phyloP scores from a whole-genome alignment of 1,284 basidiomycete species.

The Afroboletus lepidellus region DNA sequence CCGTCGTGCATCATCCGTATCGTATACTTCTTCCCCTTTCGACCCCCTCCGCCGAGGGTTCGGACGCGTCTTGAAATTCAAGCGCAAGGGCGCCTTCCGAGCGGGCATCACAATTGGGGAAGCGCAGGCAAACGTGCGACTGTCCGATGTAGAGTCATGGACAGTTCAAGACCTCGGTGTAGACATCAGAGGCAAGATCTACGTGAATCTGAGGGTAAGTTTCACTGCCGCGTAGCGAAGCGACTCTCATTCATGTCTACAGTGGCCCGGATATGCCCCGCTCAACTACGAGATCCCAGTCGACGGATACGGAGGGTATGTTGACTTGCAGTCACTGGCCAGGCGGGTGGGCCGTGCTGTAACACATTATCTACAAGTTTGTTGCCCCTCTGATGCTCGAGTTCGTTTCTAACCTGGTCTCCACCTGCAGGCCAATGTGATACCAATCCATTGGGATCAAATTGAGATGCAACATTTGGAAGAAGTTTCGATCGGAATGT shows the following conservation, averaged over 20 bases:
- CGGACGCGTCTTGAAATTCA: slow-evolving; percentile 63
- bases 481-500: slow-evolving; percentile 63
- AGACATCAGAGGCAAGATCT: slow-evolving; percentile 56
- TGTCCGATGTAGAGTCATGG: slow-evolving; percentile 61
- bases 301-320: slow-evolving; percentile 61
- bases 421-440: slow-evolving; percentile 52
- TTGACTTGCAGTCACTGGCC: slow-evolving; percentile 64
- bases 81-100: slow-evolving; percentile 62
- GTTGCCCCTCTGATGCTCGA: slow-evolving; percentile 5
- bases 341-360: slow-evolving; percentile 68
- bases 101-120: slow-evolving; percentile 68
- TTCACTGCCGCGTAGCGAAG: not conserved
- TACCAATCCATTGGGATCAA: slow-evolving; percentile 65
- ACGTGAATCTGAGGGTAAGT: slow-evolving; percentile 60
- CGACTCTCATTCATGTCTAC: slow-evolving; percentile 4
- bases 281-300: slow-evolving; percentile 75
- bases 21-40: slow-evolving; percentile 43
- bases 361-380: slow-evolving; percentile 72
- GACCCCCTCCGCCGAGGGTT: slow-evolving; percentile 47
- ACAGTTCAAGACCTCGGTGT: slow-evolving; percentile 61
- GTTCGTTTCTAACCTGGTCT: slow-evolving; percentile 15
- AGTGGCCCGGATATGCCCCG: slow-evolving; percentile 73
- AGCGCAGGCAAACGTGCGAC: slow-evolving; percentile 61
- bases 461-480: slow-evolving; percentile 72
- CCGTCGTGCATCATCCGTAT: slow-evolving; percentile 57